Evolutionary conservation across 1,284 basidiomycete species (phyloP).

Genomic region (Cryptococcus sp.): DNA sequence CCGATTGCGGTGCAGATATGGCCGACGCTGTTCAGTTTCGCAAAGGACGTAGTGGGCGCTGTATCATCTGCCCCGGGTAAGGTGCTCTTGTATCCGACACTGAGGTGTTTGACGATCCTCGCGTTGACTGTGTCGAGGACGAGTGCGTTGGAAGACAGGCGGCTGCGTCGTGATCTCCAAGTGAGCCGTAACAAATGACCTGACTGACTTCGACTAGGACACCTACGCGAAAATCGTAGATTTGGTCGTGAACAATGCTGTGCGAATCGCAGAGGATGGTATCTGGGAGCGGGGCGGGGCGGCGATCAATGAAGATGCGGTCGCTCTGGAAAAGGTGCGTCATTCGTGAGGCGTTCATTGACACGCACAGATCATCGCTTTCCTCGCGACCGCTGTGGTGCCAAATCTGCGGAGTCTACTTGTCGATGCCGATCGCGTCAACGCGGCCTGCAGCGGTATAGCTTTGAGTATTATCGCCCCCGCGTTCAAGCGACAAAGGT

Average conservation of each 20-base stretch:
- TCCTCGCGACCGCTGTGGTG: slow-evolving; percentile 69
- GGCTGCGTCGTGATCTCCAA: slow-evolving; percentile 87
- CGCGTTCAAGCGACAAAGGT: slow-evolving; percentile 57
- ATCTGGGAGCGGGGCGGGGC: slow-evolving; percentile 20
- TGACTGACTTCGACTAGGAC: slow-evolving; percentile 62
- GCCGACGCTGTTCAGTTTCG: slow-evolving; percentile 73
- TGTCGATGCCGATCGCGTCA: slow-evolving; percentile 80
- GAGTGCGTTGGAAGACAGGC: slow-evolving; percentile 82
- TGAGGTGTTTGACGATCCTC: slow-evolving; percentile 78
- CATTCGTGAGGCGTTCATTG: too few species aligned
- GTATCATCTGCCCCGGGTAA: slow-evolving; percentile 63
- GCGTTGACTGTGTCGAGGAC: slow-evolving; percentile 81
- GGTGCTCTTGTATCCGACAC: slow-evolving; percentile 65
- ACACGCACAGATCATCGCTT: slow-evolving; percentile 65
- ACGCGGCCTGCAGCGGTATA: slow-evolving; percentile 75
- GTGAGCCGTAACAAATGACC: neutral
- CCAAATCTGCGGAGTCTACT: slow-evolving; percentile 78
- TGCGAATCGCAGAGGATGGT: slow-evolving; percentile 63
- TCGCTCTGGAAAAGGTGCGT: slow-evolving; percentile 8
- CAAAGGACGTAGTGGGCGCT: slow-evolving; percentile 70
- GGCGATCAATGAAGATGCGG: neutral
- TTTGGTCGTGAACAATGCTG: slow-evolving; percentile 70
- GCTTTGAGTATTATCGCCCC: slow-evolving; percentile 84
- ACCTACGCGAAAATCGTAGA: slow-evolving; percentile 84
- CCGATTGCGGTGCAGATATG: slow-evolving; percentile 90